phyloP scores from a whole-genome alignment of 257 asterid genomes.

The Cynanchum wilfordii region DNA sequence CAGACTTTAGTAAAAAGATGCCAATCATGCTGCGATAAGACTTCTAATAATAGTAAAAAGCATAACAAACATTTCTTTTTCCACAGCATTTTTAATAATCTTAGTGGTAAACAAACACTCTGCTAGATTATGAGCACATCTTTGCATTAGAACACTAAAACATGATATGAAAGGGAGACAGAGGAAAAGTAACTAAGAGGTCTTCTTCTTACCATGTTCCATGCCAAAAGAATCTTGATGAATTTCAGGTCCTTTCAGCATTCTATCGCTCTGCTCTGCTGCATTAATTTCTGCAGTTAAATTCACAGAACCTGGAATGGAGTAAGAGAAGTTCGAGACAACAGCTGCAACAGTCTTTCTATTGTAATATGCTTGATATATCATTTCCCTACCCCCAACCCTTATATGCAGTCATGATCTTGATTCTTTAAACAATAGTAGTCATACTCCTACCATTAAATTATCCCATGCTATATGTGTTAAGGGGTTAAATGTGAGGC shows the following conservation, averaged over 20 bases:
- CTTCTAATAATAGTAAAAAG: not conserved
- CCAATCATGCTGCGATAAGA: not conserved
- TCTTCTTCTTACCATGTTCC: constrained; percentile 17
- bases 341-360: too few relatives aligned
- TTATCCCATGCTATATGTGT: too few relatives aligned
- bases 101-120: not conserved
- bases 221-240: constrained; percentile 12
- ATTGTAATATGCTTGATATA: not conserved
- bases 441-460: too few relatives aligned
- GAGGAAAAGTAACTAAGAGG: not conserved
- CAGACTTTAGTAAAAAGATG: not conserved
- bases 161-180: not conserved
- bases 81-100: not conserved
- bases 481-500: too few relatives aligned
- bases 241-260: constrained; percentile 15
- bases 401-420: too few relatives aligned
- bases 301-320: not conserved
- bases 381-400: too few relatives aligned
- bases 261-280: constrained; percentile 2
- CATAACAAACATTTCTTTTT: not conserved
- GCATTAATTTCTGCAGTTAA: not conserved
- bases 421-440: not conserved
- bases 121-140: not conserved
- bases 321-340: too few relatives aligned
- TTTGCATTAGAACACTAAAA: not conserved